Evolutionary conservation across 73 alveolate genomes (phyloP), one percentile per base, ranked within the genome.

Genomic region (Blepharisma stoltei): DNA sequence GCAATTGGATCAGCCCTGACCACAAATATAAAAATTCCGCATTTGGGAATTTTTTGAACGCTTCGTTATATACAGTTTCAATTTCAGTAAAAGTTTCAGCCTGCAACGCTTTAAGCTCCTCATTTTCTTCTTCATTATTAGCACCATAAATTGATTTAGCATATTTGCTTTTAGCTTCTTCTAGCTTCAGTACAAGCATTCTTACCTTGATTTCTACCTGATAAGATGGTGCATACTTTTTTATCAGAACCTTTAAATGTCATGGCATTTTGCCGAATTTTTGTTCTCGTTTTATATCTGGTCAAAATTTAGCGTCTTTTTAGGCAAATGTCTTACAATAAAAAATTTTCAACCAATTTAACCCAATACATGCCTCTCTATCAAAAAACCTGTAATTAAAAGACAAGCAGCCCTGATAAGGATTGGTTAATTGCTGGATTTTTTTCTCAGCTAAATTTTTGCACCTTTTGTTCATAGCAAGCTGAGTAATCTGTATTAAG

Each of bases 1-100:
- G 66, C 23, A 52, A 52, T 52, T 52, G 66, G n/a, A 52, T 52
- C n/a, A 52, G 66, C 23, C 66, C 66, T 52, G 66, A 52, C 66
- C 66, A 52, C 23, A 52, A 52, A 52, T 52, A 52, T 20, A 52
- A 52, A 52, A 52, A 20, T 52, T 52, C 66, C n/a, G 66, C 66
- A 52, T 52, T 52, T 52, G 66, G 66, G 66, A 52, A 52, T 52
- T 52, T 52, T 52, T 52, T 52, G 23, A 52, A 52, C 66, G 66
- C n/a, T 20, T 52, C 66, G 23, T 20, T 52, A 52, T 14, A 52
- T 20, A 52, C n/a, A 52, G n/a, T 52, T 52, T 52, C 66, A 52
- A 52, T 11, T 4, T 52, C 66, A 0, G 66, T 52, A 11, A 52
- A 52, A 52, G 66, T 52, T 52, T 52, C 66, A 52, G 66, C 23